A percentile compares a stretch with the other conserved stretches of the same genome.
phyloP scores from a whole-genome alignment of 129 eudicot genomes.

The Flaveria ramosissima region DNA sequence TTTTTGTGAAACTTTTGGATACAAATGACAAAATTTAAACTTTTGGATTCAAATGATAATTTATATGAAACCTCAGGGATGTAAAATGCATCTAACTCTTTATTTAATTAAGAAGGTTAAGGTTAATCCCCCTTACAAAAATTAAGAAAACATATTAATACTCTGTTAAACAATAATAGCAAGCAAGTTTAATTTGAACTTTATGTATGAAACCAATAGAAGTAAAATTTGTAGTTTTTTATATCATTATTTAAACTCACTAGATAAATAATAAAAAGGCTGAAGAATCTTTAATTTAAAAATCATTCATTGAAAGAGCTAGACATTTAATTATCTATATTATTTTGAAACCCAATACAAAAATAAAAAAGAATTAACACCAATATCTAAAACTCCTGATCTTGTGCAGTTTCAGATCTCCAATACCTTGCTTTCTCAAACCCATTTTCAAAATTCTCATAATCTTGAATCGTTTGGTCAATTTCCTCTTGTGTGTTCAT shows the following conservation, averaged over 20 bases:
- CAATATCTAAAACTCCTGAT: slow-evolving; percentile 30
- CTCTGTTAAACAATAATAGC: no score
- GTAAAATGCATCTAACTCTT: no score
- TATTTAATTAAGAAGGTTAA: not conserved
- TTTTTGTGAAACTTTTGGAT: no score
- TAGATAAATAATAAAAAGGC: not conserved
- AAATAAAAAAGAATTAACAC: not conserved
- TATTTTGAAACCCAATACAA: slow-evolving; percentile 13
- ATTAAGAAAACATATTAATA: no score
- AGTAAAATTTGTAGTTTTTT: no score
- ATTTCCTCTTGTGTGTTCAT: slow-evolving; percentile 84
- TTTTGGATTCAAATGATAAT: no score
- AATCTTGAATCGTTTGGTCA: slow-evolving; percentile 77
- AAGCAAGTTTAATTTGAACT: no score
- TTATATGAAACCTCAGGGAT: no score
- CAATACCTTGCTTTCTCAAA: slow-evolving; percentile 83
- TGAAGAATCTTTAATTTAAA: not conserved
- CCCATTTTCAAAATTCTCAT: slow-evolving; percentile 67
- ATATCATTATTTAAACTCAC: not conserved
- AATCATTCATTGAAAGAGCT: slow-evolving; percentile 32
- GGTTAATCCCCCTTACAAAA: no score
- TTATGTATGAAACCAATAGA: no score
- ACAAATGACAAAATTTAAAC: no score
- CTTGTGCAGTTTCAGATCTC: slow-evolving; percentile 53
- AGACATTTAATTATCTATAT: slow-evolving; percentile 24